Evolutionary conservation across 352 stramenopile species (phyloP).

Genomic region (Aphanomyces invadans): DNA sequence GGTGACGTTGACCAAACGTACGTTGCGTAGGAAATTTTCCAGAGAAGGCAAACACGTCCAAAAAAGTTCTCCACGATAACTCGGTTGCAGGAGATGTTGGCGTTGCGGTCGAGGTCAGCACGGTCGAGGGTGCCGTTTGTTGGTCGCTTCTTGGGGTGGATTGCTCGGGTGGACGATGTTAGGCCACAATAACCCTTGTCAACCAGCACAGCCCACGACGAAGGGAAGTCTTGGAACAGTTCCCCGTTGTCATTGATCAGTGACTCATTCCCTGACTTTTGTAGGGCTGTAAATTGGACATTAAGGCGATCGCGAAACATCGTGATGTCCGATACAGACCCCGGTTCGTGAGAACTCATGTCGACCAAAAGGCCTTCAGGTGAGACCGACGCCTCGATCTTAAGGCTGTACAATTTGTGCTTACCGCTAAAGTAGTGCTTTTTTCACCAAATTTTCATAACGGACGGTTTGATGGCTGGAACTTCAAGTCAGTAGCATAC

Average conservation of each 20-base stretch:
- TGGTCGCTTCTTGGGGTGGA: not conserved
- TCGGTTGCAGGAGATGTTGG: not conserved
- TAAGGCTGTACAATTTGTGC: not conserved
- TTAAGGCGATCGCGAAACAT: not conserved
- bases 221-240: not conserved
- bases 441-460: not conserved
- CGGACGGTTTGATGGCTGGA: constrained; percentile 1
- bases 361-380: not conserved
- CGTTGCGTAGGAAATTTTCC: constrained; percentile 9
- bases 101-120: not conserved
- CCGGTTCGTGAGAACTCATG: not conserved
- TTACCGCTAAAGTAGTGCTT: not conserved
- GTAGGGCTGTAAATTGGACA: not conserved
- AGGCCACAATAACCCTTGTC: constrained; percentile 9
- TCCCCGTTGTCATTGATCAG: not conserved
- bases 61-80: constrained; percentile 4
- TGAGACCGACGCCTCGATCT: not conserved
- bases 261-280: not conserved
- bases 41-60: not conserved
- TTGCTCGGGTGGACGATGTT: not conserved
- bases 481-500: constrained; percentile 4
- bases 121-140: not conserved
- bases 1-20: constrained; percentile 15
- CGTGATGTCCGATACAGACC: constrained; percentile 10
- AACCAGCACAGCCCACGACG: not conserved